Evolutionary conservation across 2,329 filamentous ascomycete species (phyloP).

Genomic region (Aspergillus costaricaensis): DNA sequence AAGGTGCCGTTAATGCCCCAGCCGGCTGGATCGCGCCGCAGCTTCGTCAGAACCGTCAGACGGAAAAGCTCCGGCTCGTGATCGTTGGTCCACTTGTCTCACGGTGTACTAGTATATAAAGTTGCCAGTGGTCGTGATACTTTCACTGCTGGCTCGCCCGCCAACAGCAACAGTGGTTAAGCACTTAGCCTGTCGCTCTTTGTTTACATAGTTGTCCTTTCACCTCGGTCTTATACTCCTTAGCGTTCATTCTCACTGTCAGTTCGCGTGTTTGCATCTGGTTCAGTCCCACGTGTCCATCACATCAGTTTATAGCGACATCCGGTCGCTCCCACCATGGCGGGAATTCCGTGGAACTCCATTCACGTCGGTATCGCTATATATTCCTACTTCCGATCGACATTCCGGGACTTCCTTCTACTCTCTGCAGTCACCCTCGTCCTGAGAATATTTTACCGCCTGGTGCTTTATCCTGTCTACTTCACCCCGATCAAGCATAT

Average conservation of each 20-base stretch:
- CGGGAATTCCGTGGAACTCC: constrained; percentile 5
- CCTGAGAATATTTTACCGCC: constrained; percentile 8
- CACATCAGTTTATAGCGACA: not conserved
- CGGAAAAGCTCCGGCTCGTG: not conserved
- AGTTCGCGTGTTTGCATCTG: not conserved
- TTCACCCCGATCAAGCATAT: constrained; percentile 12
- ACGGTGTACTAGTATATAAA: not conserved
- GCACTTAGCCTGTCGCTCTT: not conserved
- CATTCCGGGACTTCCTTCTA: constrained; percentile 6
- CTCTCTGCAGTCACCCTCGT: constrained; percentile 3
- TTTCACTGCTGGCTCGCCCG: no score
- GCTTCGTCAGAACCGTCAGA: not conserved
- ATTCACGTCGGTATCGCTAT: constrained; percentile 10
- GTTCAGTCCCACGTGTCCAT: not conserved
- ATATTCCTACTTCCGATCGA: constrained; percentile 10
- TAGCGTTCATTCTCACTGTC: not conserved
- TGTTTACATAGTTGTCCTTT: not conserved
- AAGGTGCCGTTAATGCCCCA: not conserved
- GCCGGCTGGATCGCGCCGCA: not conserved
- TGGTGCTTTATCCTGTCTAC: constrained; percentile 11
- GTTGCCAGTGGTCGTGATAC: not conserved
- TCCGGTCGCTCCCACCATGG: constrained; percentile 2
- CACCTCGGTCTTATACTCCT: no score
- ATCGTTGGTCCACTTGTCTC: not conserved
- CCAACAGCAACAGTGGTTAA: no score